These are phyloP conservation scores for Voacanga thouarsii DNA, from an alignment of 257 asterid species.

Conservation along the genomic window DNA sequence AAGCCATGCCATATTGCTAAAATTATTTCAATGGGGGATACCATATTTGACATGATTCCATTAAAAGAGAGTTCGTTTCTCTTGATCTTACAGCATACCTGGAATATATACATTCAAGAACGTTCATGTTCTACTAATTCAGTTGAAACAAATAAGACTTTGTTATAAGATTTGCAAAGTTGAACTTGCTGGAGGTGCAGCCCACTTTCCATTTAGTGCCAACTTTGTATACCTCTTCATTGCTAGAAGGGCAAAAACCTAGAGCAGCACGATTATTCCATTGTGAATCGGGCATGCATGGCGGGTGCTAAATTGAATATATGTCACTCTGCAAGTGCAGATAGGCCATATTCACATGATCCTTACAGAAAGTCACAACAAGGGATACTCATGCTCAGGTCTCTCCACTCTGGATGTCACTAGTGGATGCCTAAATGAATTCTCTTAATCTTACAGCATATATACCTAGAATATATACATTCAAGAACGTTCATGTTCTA, in stretches of 20 bases:
- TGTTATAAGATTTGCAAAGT: not conserved
- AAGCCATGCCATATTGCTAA: slow-evolving; percentile 10
- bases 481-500: not conserved
- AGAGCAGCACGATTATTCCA: not conserved
- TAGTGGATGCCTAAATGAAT: no score
- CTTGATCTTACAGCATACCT: slow-evolving; percentile 22
- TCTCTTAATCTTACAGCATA: slow-evolving; percentile 26
- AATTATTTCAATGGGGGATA: not conserved
- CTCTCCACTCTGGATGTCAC: no score
- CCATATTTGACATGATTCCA: slow-evolving; percentile 24
- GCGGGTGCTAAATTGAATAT: not conserved
- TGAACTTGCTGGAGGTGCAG: not conserved
- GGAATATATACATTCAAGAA: slow-evolving; percentile 13
- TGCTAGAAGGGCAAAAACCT: not conserved
- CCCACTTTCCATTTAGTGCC: not conserved
- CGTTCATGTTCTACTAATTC: not conserved
- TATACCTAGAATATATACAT: slow-evolving; percentile 16
- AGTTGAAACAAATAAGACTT: not conserved
- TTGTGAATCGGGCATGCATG: not conserved
- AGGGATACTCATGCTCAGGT: no score
- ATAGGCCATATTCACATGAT: not conserved
- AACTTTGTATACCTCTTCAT: not conserved
- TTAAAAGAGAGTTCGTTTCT: slow-evolving; percentile 28
- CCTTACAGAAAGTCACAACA: not conserved
- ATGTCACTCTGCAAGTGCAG: not conserved